phyloP scores from a whole-genome alignment of 2,329 filamentous ascomycete species.

The Pseudopithomyces maydicus region DNA sequence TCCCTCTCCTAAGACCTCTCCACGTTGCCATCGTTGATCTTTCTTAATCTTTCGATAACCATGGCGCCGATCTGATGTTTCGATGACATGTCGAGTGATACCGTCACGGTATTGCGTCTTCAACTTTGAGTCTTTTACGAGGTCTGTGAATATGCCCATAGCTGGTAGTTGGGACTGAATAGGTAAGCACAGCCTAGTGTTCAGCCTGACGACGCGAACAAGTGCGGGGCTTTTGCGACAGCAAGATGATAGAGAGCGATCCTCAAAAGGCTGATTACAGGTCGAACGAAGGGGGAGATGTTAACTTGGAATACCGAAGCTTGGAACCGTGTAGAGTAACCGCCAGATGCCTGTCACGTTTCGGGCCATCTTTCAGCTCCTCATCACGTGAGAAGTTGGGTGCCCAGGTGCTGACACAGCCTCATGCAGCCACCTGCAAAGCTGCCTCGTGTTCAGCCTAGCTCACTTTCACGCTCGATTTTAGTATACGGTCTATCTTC shows the following conservation, averaged over 20 bases:
- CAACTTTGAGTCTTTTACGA: slow-evolving; percentile 2
- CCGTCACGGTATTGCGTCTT: not conserved
- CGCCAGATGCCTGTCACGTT: not conserved
- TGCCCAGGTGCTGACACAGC: not conserved
- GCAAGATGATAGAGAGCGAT: not conserved
- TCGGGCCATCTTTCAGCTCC: not conserved
- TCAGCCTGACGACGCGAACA: not conserved
- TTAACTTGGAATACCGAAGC: not conserved
- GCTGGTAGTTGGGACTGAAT: not conserved
- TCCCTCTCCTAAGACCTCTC: slow-evolving; percentile 9
- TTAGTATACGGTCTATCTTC: no score
- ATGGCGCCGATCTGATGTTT: not conserved
- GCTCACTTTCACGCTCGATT: no score
- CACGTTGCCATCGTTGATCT: slow-evolving; percentile 16
- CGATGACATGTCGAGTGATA: slow-evolving; percentile 8
- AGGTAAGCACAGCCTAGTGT: not conserved
- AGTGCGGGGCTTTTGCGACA: not conserved
- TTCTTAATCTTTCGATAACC: slow-evolving; percentile 1
- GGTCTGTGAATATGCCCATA: not conserved
- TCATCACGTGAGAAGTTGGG: not conserved
- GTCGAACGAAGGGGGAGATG: not conserved
- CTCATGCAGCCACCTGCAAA: not conserved
- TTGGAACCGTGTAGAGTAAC: not conserved
- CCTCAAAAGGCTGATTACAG: no score
- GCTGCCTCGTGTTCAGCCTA: not conserved